Percentiles rank a stretch among this genome's conserved stretches.
phyloP scores from a whole-genome alignment of 148 eudicot genomes.

The Agrostemma githago region DNA sequence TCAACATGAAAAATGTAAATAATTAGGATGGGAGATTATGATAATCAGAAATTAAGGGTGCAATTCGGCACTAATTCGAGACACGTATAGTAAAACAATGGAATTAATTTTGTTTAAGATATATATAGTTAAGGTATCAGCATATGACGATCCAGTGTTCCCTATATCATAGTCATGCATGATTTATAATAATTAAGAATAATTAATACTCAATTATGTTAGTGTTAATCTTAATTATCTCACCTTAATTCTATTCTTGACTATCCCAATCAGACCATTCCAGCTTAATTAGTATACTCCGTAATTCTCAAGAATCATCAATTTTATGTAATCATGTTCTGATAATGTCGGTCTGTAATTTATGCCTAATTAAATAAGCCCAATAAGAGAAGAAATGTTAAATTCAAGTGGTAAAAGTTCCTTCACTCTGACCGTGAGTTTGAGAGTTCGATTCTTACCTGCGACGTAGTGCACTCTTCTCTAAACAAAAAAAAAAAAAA shows the following conservation, averaged over 20 bases:
- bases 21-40: not conserved
- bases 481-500: too few relatives aligned
- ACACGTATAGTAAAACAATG: constrained; percentile 11
- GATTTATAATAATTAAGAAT: too few relatives aligned
- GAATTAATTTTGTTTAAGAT: not conserved
- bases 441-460: too few relatives aligned
- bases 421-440: too few relatives aligned
- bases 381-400: too few relatives aligned
- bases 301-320: too few relatives aligned
- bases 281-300: too few relatives aligned
- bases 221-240: constrained; percentile 1
- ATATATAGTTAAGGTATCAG: not conserved
- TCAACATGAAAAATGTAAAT: constrained; percentile 2
- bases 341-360: too few relatives aligned
- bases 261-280: not conserved
- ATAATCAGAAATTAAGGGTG: not conserved
- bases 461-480: too few relatives aligned
- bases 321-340: too few relatives aligned
- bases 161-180: not conserved
- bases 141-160: constrained; percentile 10
- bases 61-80: not conserved
- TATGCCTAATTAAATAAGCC: too few relatives aligned
- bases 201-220: not conserved
- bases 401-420: too few relatives aligned
- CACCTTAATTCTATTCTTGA: constrained; percentile 11